phyloP scores from a whole-genome alignment of 139 green algal genomes.

The Yamagishiella unicocca region DNA sequence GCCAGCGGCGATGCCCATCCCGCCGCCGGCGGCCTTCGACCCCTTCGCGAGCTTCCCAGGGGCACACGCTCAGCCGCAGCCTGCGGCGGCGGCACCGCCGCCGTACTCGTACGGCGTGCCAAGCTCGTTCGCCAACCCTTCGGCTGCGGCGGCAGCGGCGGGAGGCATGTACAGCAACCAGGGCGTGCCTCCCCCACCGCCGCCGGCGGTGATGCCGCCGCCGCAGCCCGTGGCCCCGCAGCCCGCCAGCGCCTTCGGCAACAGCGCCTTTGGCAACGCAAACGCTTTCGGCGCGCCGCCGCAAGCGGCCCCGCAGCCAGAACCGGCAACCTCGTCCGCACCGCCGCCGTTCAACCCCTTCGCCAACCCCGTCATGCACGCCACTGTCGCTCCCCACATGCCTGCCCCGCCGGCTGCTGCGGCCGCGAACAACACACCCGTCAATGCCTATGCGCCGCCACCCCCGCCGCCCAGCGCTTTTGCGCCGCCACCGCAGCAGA shows the following conservation, averaged over 20 bases:
- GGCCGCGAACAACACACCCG: not conserved
- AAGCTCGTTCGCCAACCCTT: not conserved
- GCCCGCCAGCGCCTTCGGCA: not conserved
- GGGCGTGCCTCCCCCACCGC: not conserved
- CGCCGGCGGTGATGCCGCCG: not conserved
- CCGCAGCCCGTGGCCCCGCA: not conserved
- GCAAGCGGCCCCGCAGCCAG: not conserved
- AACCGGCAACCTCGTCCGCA: not conserved
- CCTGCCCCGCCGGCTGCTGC: not conserved
- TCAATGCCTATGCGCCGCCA: not conserved
- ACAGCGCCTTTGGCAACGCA: not conserved
- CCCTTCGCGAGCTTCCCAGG: constrained; percentile 9
- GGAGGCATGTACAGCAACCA: too few relatives aligned
- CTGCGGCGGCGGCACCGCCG: not conserved
- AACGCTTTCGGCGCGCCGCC: constrained; percentile 1
- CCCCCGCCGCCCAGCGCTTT: not conserved
- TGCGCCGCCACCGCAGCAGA: not conserved
- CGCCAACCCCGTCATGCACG: constrained; percentile 7
- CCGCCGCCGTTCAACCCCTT: constrained; percentile 34
- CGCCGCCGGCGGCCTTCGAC: not conserved
- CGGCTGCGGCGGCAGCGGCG: not conserved
- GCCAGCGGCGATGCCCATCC: not conserved
- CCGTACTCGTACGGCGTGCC: not conserved
- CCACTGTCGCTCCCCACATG: constrained; percentile 14
- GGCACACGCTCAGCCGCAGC: not conserved